Evolutionary conservation across 176 grass and related monocot genomes (phyloP).

Genomic region (Musa schizocarpa): DNA sequence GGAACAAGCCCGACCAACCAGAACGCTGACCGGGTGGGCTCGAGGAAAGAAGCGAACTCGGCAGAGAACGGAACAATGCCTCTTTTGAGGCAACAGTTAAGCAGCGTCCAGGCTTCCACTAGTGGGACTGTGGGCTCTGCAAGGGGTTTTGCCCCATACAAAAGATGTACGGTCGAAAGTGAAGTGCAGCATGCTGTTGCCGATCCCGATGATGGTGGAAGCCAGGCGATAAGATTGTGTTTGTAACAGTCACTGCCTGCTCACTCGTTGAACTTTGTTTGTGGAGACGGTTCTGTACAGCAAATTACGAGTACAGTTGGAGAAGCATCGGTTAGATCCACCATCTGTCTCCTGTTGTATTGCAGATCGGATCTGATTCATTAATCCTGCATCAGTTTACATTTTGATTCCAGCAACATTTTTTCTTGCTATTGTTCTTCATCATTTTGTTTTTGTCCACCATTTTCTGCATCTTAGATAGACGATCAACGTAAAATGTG

Average conservation of each 20-base stretch:
- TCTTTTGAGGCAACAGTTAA: constrained; percentile 28
- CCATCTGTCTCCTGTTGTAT: background rate
- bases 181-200: constrained; percentile 11
- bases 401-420: background rate
- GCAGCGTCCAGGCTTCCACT: background rate
- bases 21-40: constrained; percentile 34
- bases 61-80: background rate
- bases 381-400: background rate
- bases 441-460: no score
- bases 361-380: background rate
- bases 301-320: background rate
- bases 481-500: no score
- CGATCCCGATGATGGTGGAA: constrained; percentile 30
- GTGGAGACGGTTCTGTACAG: background rate
- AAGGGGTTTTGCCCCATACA: constrained; percentile 63
- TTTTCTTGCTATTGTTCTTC: background rate
- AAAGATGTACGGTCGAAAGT: constrained; percentile 32
- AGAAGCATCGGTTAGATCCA: background rate
- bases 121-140: background rate
- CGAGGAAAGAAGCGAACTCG: constrained; percentile 12
- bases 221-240: constrained; percentile 58
- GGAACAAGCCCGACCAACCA: constrained; percentile 14
- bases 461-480: no score
- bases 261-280: background rate
- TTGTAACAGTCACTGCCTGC: constrained; percentile 26